Percentiles rank a stretch among this genome's conserved stretches.
Evolutionary conservation across 164 flowering plant genomes (phyloP).

Genomic region (Echeveria elegans): DNA sequence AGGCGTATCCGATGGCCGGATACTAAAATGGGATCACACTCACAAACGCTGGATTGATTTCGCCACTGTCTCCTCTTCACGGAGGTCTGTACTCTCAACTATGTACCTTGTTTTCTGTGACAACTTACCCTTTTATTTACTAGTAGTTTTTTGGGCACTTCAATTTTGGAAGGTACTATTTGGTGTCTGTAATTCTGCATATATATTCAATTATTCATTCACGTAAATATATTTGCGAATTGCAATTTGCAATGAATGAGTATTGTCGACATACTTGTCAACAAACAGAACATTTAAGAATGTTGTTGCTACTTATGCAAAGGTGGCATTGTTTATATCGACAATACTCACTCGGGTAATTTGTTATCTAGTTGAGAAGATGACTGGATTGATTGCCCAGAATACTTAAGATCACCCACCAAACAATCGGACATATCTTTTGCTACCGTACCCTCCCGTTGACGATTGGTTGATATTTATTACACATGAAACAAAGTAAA

Average conservation of each 20-base stretch:
- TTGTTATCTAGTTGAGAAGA: background rate
- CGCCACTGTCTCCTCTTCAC: constrained; percentile 24
- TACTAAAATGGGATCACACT: constrained; percentile 27
- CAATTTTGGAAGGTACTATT: background rate
- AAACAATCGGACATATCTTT: no score
- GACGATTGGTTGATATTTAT: no score
- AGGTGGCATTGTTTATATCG: constrained; percentile 6
- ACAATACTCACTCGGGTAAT: background rate
- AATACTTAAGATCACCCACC: background rate
- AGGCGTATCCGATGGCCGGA: constrained; percentile 49
- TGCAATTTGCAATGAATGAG: background rate
- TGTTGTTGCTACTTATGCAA: background rate
- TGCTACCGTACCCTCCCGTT: no score
- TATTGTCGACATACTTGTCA: background rate
- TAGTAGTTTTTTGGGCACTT: background rate
- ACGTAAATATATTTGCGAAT: no score
- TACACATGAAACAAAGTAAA: no score
- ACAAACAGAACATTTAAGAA: background rate
- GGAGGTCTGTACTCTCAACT: constrained; percentile 24
- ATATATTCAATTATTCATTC: no score
- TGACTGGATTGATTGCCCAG: background rate
- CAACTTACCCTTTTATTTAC: background rate
- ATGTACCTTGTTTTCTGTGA: background rate
- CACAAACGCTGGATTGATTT: constrained; percentile 33
- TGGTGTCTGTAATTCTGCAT: no score